phyloP scores from a whole-genome alignment of 768 basidiomycete genomes.

The Serendipita sp. region DNA sequence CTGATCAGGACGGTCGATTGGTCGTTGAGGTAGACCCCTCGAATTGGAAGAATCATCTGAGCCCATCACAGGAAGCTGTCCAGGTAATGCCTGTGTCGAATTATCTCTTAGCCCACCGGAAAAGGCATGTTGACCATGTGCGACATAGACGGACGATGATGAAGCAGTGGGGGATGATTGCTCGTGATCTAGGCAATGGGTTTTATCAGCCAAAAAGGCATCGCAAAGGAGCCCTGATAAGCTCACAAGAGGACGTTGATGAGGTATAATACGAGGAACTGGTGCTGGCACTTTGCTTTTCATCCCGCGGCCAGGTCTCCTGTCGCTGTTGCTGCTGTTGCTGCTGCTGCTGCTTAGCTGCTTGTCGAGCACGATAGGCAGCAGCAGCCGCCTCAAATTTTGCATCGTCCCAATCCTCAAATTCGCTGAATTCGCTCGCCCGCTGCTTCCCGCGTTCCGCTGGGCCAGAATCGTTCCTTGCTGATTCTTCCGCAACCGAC shows the following conservation, averaged over 20 bases:
- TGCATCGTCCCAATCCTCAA: constrained; percentile 7
- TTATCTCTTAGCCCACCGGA: neutral
- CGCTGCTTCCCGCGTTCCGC: neutral
- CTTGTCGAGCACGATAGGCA: neutral
- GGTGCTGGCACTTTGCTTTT: neutral
- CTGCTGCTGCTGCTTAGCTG: neutral
- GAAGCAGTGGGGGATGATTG: neutral
- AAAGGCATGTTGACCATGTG: neutral
- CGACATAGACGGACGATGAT: neutral
- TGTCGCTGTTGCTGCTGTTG: neutral
- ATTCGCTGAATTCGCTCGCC: neutral
- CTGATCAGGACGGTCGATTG: neutral
- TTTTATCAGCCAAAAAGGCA: neutral
- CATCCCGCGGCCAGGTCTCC: neutral
- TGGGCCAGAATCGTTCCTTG: neutral
- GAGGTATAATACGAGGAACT: neutral
- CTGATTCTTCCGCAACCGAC: neutral
- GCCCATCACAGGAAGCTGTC: neutral
- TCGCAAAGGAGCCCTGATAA: neutral
- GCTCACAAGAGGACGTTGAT: neutral
- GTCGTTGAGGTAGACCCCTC: neutral
- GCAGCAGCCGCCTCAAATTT: constrained; percentile 6
- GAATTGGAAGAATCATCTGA: neutral
- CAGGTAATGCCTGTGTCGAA: neutral
- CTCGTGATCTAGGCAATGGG: neutral